Evolutionary conservation across 2,329 filamentous ascomycete genomes (phyloP).

Genomic region (Calonectria hongkongensis): DNA sequence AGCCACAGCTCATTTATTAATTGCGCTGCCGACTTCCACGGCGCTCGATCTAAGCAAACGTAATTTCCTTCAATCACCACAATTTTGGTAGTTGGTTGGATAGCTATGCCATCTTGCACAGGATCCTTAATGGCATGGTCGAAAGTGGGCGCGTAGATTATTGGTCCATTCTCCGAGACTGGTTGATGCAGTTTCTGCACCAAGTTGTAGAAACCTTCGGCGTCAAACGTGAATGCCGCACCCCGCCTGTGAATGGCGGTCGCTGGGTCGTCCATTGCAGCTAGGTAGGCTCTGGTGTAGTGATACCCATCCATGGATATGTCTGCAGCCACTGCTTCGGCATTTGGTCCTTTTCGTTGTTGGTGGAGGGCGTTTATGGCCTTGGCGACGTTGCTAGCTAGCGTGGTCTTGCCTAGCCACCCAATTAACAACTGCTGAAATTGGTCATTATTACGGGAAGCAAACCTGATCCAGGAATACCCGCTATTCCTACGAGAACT

Average conservation of each 20-base stretch:
- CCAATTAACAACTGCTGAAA: neutral
- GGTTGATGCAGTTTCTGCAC: neutral
- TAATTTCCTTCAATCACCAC: constrained; percentile 19
- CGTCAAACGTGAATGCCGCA: constrained; percentile 26
- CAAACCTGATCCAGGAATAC: constrained; percentile 14
- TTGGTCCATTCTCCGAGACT: neutral
- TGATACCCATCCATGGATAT: constrained; percentile 30
- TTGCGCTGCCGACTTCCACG: constrained; percentile 14
- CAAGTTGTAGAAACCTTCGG: neutral
- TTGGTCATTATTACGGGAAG: neutral
- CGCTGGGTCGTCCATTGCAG: neutral
- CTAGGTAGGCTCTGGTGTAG: constrained; percentile 5
- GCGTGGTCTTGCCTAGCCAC: neutral
- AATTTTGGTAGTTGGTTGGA: neutral
- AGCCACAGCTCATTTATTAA: constrained; percentile 30
- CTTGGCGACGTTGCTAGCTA: neutral
- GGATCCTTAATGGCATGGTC: constrained; percentile 16
- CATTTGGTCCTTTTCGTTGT: neutral
- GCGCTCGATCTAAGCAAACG: constrained; percentile 3
- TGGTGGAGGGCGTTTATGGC: neutral
- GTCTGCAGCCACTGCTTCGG: neutral
- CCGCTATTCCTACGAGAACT: constrained; percentile 7
- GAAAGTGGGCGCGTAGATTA: constrained; percentile 1
- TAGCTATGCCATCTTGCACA: neutral
- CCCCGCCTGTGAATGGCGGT: constrained; percentile 26